Evolutionary conservation across 192 early-diverging fungal species (phyloP).

Genomic region (Podochytrium sp.): DNA sequence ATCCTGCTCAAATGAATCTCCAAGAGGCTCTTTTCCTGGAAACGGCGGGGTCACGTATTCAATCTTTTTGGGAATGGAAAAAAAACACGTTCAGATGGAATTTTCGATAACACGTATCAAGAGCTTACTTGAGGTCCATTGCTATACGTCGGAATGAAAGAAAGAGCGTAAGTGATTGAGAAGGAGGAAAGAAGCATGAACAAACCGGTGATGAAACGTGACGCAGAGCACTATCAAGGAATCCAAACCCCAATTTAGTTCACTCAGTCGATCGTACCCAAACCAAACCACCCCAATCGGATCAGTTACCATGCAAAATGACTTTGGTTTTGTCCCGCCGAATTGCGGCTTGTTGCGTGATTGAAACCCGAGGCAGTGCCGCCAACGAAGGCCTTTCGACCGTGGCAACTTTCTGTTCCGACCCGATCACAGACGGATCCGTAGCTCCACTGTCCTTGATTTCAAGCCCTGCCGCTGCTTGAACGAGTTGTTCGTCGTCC

Average conservation of each 20-base stretch:
- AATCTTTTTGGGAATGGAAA: slow-evolving; percentile 25
- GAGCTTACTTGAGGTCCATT: slow-evolving; percentile 52
- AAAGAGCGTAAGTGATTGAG: neutral
- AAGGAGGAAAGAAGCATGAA: neutral
- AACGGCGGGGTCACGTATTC: slow-evolving; percentile 56
- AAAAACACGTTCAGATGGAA: neutral
- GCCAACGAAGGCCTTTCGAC: no score
- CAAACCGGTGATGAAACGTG: slow-evolving; percentile 55
- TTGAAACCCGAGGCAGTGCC: no score
- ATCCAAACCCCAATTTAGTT: no score
- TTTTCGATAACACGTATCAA: neutral
- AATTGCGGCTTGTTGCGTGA: no score
- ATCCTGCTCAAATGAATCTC: slow-evolving; percentile 15
- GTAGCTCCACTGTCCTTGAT: no score
- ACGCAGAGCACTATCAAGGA: slow-evolving; percentile 48
- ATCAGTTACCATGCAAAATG: neutral
- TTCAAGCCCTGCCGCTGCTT: neutral
- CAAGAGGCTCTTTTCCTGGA: slow-evolving; percentile 37
- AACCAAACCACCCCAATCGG: no score
- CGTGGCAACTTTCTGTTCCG: no score
- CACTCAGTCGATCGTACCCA: no score
- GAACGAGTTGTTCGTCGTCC: no score
- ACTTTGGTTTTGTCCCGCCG: neutral
- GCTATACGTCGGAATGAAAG: slow-evolving; percentile 26
- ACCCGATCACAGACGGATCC: no score